phyloP scores from a whole-genome alignment of 768 basidiomycete genomes.

The Pisolithus orientalis region DNA sequence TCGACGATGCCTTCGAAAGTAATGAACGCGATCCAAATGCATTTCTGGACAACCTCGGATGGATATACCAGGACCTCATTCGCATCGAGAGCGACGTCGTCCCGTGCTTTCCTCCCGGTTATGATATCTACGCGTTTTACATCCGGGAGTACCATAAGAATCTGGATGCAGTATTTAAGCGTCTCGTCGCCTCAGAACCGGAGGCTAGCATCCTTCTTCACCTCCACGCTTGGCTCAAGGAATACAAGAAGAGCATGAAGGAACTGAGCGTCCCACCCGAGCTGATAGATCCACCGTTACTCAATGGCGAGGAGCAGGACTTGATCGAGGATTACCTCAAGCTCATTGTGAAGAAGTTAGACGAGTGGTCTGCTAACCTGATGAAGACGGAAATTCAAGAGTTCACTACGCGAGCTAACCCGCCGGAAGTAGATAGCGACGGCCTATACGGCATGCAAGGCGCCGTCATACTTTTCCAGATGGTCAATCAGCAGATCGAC shows the following conservation, averaged over 20 bases:
- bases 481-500: slow-evolving; percentile 96
- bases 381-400: slow-evolving; percentile 87
- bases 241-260: slow-evolving; percentile 93
- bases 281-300: slow-evolving; percentile 79
- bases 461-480: slow-evolving; percentile 93
- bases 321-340: slow-evolving; percentile 95
- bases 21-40: slow-evolving; percentile 57
- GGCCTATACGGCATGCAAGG: slow-evolving; percentile 89
- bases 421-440: slow-evolving; percentile 85
- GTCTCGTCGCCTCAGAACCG: slow-evolving; percentile 63
- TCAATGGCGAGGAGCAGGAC: slow-evolving; percentile 89
- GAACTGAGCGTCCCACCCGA: slow-evolving; percentile 81
- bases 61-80: slow-evolving; percentile 94
- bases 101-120: slow-evolving; percentile 87
- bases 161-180: slow-evolving; percentile 67
- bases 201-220: slow-evolving; percentile 86
- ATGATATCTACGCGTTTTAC: slow-evolving; percentile 80
- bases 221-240: slow-evolving; percentile 91
- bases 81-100: slow-evolving; percentile 88
- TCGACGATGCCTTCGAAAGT: slow-evolving; percentile 59
- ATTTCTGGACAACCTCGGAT: slow-evolving; percentile 75
- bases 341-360: slow-evolving; percentile 89
- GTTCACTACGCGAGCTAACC: slow-evolving; percentile 75
- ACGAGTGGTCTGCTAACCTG: slow-evolving; percentile 93
- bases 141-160: slow-evolving; percentile 88